Conservation (phyloP, 352 stramenopile species). For the Phytopythium montanum region DNA sequence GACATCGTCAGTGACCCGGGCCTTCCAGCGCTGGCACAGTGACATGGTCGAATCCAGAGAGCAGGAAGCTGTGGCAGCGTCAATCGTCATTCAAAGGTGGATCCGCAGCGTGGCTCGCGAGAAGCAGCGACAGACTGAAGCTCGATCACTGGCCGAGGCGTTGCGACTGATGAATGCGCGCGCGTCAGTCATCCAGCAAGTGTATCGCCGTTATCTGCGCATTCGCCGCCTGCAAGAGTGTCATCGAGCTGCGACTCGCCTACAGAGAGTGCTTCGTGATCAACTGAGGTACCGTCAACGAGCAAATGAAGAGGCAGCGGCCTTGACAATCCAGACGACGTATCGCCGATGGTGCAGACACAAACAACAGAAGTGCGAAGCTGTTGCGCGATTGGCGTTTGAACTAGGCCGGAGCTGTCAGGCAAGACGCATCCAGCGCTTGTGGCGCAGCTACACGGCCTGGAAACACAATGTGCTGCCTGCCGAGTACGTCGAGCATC, state of each 20-base stretch:
- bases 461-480: constrained; percentile 27
- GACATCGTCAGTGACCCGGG: constrained; percentile 4
- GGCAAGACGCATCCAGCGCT: constrained; percentile 22
- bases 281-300: constrained; percentile 6
- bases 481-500: constrained; percentile 10
- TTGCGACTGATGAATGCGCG: constrained; percentile 14
- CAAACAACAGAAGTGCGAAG: constrained; percentile 3
- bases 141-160: constrained; percentile 8
- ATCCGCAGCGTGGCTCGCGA: constrained; percentile 2
- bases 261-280: constrained; percentile 20
- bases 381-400: constrained; percentile 7
- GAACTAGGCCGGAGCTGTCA: constrained; percentile 11
- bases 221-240: constrained; percentile 1
- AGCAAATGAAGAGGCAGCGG: constrained; percentile 12
- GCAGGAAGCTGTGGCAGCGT: constrained; percentile 30
- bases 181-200: constrained; percentile 34
- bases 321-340: constrained; percentile 15
- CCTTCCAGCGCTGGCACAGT: constrained; percentile 20
- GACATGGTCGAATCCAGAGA: constrained; percentile 14
- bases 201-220: constrained; percentile 18
- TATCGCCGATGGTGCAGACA: constrained; percentile 9
- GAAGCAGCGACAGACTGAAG: background rate
- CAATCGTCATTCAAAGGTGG: constrained; percentile 30
- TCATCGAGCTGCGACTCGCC: constrained; percentile 16
- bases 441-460: constrained; percentile 25